Evolutionary conservation across 208 protist species (phyloP).

Genomic region (Angomonas desouzai): DNA sequence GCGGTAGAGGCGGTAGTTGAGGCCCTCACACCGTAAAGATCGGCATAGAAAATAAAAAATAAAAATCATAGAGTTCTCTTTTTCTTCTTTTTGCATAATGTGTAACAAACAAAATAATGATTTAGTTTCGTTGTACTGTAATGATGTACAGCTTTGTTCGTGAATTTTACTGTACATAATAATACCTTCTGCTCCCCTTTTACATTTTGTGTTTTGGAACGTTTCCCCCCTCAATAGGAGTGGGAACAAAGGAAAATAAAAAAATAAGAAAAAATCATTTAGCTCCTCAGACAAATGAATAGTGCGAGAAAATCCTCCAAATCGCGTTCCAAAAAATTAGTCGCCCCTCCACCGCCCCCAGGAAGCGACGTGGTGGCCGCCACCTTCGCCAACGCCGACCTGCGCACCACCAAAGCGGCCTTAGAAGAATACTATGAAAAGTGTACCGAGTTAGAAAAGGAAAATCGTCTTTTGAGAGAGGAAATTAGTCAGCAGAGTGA

Average conservation of each 20-base stretch:
- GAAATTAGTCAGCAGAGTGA: conserved; percentile 47
- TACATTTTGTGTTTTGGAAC: no score
- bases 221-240: no score
- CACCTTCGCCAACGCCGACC: conserved; percentile 58
- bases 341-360: conserved; percentile 1
- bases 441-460: conserved; percentile 28
- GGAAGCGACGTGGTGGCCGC: conserved; percentile 40
- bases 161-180: no score
- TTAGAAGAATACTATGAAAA: conserved; percentile 43
- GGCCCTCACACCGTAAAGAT: no score
- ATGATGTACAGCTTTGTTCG: no score
- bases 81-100: no score
- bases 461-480: conserved; percentile 44
- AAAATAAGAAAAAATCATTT: not conserved
- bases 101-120: no score
- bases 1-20: no score
- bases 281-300: not conserved
- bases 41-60: no score
- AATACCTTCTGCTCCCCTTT: no score
- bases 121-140: no score
- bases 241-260: not conserved
- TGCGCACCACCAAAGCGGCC: conserved; percentile 36
- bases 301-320: not conserved
- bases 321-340: not conserved
- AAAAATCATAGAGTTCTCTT: no score